A percentile compares a stretch with the other conserved stretches of the same genome.
Evolutionary conservation across 371 early-diverging fungal species (phyloP).

Genomic region (Mucor ambiguus): DNA sequence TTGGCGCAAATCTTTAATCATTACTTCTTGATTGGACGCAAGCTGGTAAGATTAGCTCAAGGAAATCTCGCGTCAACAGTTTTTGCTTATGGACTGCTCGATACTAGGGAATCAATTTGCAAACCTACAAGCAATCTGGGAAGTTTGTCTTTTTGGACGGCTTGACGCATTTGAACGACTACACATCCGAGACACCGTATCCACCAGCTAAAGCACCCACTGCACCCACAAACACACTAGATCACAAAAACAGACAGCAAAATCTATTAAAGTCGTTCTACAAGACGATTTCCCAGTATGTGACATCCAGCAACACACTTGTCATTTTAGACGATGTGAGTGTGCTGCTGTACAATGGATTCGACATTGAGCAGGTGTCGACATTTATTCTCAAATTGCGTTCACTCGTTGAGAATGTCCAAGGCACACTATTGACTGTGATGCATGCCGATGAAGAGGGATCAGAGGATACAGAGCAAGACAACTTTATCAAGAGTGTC

Average conservation of each 20-base stretch:
- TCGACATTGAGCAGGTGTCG: constrained; percentile 42
- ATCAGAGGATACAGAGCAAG: constrained; percentile 54
- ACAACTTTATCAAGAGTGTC: constrained; percentile 55
- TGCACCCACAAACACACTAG: constrained; percentile 39
- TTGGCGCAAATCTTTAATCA: constrained; percentile 69
- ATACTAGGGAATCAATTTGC: constrained; percentile 64
- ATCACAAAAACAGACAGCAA: constrained; percentile 15
- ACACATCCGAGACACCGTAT: constrained; percentile 42
- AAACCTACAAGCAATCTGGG: constrained; percentile 53
- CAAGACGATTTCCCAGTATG: constrained; percentile 19
- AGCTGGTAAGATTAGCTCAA: constrained; percentile 50
- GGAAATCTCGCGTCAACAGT: background rate
- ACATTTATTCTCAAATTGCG: constrained; percentile 53
- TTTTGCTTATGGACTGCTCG: background rate
- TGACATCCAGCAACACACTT: constrained; percentile 32
- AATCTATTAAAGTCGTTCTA: constrained; percentile 23
- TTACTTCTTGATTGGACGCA: constrained; percentile 67
- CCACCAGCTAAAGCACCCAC: constrained; percentile 42
- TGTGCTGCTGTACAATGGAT: constrained; percentile 59
- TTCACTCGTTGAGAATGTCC: constrained; percentile 40
- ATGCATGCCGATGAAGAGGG: constrained; percentile 65
- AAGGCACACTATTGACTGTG: constrained; percentile 62
- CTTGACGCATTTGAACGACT: constrained; percentile 59
- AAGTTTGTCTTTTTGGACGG: constrained; percentile 66
- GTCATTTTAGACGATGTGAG: constrained; percentile 70